These are phyloP conservation scores for Rhodotorula sp. DNA, from an alignment of 1,284 basidiomycete genomes.

Conservation along the genomic window DNA sequence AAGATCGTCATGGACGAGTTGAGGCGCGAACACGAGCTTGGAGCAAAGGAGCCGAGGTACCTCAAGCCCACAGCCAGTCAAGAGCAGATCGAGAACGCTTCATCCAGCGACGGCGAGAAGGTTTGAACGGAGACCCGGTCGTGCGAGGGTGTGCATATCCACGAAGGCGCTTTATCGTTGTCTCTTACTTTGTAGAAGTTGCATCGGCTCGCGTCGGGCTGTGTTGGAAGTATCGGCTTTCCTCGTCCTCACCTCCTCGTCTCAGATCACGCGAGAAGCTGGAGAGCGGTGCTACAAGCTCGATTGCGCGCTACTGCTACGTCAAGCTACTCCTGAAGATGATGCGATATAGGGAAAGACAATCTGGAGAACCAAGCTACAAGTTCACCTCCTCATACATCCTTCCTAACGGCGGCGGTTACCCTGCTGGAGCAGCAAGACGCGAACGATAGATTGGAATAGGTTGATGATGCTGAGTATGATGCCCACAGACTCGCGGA, in stretches of 20 bases:
- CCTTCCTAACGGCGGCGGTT: constrained; percentile 27
- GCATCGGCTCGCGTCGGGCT: too few relatives aligned
- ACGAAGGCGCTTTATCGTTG: too few relatives aligned
- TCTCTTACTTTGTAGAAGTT: too few relatives aligned
- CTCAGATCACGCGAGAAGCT: too few relatives aligned
- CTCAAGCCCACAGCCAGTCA: constrained; percentile 17
- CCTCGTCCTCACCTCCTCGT: too few relatives aligned
- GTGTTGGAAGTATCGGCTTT: too few relatives aligned
- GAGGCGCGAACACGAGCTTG: constrained; percentile 24
- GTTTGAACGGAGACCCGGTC: background rate
- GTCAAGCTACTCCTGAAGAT: too few relatives aligned
- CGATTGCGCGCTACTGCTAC: too few relatives aligned
- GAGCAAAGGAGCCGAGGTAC: background rate
- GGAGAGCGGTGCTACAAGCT: too few relatives aligned
- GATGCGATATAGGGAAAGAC: too few relatives aligned
- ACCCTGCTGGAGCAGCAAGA: constrained; percentile 60
- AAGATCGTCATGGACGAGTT: constrained; percentile 37
- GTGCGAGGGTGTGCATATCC: too few relatives aligned
- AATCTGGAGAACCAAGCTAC: background rate
- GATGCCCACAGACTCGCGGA: constrained; percentile 62
- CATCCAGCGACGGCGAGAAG: constrained; percentile 3
- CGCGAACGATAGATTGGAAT: constrained; percentile 48
- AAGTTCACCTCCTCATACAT: background rate
- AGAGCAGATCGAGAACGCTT: constrained; percentile 26
- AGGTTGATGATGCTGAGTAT: constrained; percentile 73